phyloP scores from a whole-genome alignment of 441 rosid species.

The Populus tomentosa region DNA sequence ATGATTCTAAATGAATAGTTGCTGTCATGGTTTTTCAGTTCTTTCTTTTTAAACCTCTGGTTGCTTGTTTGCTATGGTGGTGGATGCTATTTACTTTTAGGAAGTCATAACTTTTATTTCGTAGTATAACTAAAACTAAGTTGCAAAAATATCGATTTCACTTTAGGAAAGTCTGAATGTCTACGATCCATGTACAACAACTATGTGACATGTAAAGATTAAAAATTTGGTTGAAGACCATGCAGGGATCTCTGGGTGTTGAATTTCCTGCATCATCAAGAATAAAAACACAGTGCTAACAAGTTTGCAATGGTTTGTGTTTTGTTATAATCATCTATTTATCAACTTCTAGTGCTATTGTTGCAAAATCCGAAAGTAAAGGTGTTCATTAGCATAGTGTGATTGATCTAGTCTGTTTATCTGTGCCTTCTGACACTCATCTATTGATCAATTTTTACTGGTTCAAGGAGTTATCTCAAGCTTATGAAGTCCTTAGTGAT shows the following conservation, averaged over 20 bases:
- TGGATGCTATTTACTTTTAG: neutral
- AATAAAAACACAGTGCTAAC: neutral
- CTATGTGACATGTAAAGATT: neutral
- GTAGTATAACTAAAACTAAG: neutral
- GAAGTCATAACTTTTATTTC: neutral
- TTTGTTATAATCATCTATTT: neutral
- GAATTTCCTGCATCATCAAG: neutral
- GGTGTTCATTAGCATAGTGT: neutral
- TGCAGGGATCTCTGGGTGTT: neutral
- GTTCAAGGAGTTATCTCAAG: slow-evolving; percentile 91
- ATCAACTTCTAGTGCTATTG: neutral
- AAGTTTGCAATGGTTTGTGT: neutral
- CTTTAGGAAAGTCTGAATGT: neutral
- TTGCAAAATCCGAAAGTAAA: neutral
- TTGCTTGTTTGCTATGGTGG: neutral
- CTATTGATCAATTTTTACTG: slow-evolving; percentile 21
- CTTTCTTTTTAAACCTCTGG: neutral
- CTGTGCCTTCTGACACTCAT: slow-evolving; percentile 6
- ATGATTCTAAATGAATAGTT: slow-evolving; percentile 1
- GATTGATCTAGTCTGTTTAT: neutral
- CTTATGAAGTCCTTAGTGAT: slow-evolving; percentile 85
- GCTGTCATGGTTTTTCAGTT: neutral
- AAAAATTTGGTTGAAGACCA: neutral
- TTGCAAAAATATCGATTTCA: neutral
- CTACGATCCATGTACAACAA: neutral